Evolutionary conservation across 2,329 filamentous ascomycete species (phyloP).

Genomic region (Arthroderma sp.): DNA sequence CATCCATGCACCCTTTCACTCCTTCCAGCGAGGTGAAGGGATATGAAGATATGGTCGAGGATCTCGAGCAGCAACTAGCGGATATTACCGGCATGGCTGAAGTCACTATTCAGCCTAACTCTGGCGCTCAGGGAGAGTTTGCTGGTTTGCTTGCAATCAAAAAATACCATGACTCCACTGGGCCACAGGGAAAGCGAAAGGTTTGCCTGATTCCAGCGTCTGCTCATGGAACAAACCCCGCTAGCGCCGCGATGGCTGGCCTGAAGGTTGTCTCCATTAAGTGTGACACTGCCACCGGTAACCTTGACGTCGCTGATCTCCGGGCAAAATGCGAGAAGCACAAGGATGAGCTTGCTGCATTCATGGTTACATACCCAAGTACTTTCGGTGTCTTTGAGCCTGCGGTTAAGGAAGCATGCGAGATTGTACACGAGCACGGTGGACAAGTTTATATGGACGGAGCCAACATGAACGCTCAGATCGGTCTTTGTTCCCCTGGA

Average conservation of each 20-base stretch:
- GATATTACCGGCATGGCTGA: slow-evolving; percentile 80
- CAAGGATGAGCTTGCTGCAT: slow-evolving; percentile 70
- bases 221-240: slow-evolving; percentile 90
- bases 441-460: slow-evolving; percentile 98
- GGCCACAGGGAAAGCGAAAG: slow-evolving; percentile 54
- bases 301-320: slow-evolving; percentile 76
- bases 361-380: slow-evolving; percentile 95
- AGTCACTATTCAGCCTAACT: slow-evolving; percentile 89
- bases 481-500: slow-evolving; percentile 84
- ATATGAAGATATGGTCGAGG: slow-evolving; percentile 56
- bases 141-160: slow-evolving; percentile 78
- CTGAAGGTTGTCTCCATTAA: slow-evolving; percentile 91
- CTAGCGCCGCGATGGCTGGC: slow-evolving; percentile 87
- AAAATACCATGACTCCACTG: slow-evolving; percentile 61
- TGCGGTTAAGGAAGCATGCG: slow-evolving; percentile 68
- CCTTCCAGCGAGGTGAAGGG: slow-evolving; percentile 51
- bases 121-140: slow-evolving; percentile 90
- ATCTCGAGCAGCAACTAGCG: slow-evolving; percentile 62
- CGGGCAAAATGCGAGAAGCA: slow-evolving; percentile 82
- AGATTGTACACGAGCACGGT: slow-evolving; percentile 73
- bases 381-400: slow-evolving; percentile 95
- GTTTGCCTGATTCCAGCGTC: slow-evolving; percentile 92
- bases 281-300: slow-evolving; percentile 74
- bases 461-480: slow-evolving; percentile 97
- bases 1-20: slow-evolving; percentile 70